Evolutionary conservation across 208 protist species (phyloP).

Genomic region (Acanthamoeba triangularis): DNA sequence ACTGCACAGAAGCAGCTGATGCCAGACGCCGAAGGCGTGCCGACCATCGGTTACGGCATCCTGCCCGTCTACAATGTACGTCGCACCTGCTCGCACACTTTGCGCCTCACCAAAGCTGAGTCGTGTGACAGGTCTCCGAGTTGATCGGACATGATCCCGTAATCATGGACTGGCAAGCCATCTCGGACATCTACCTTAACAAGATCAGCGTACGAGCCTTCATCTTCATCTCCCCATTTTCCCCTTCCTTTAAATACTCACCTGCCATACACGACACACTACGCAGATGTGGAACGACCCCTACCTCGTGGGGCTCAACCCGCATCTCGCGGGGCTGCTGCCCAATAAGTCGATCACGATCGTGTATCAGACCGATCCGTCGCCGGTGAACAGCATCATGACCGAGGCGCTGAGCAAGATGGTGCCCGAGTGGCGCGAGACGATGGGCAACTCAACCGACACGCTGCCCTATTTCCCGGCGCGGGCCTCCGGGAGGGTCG

Average conservation of each 20-base stretch:
- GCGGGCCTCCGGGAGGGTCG: background rate
- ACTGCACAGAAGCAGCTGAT: background rate
- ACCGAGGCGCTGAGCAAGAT: background rate
- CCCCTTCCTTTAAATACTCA: no score
- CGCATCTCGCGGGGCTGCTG: background rate
- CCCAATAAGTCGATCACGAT: background rate
- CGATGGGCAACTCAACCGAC: background rate
- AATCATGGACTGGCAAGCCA: constrained; percentile 21
- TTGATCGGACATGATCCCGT: background rate
- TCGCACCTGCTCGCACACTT: no score
- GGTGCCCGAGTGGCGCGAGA: background rate
- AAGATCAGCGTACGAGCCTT: no score
- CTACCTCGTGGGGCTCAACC: background rate
- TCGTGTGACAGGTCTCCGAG: background rate
- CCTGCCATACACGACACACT: no score
- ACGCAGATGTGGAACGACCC: background rate
- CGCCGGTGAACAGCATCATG: background rate
- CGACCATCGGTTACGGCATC: background rate
- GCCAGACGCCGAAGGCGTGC: background rate
- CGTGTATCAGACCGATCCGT: constrained; percentile 16
- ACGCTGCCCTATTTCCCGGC: background rate
- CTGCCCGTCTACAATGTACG: background rate
- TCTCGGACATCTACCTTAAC: background rate
- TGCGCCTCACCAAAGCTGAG: no score
- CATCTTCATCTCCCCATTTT: no score